phyloP scores from a whole-genome alignment of 208 protist species.

The Crithidia brevicula region DNA sequence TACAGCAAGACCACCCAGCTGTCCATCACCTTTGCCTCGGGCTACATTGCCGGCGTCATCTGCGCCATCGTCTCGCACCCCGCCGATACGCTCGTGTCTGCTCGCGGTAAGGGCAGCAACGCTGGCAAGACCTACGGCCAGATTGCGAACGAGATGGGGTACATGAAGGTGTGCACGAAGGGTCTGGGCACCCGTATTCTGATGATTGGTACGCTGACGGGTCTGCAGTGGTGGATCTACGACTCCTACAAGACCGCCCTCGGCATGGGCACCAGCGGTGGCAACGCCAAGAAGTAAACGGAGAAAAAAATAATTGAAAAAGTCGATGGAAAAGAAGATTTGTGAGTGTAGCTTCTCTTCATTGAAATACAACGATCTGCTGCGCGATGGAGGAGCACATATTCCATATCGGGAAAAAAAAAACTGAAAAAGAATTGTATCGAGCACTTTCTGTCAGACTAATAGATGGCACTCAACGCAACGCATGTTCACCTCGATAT shows the following conservation, averaged over 20 bases:
- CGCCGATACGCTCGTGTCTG: slow-evolving; percentile 94
- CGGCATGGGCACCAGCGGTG: slow-evolving; percentile 65
- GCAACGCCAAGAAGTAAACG: slow-evolving; percentile 30
- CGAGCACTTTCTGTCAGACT: too few relatives aligned
- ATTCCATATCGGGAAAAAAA: too few relatives aligned
- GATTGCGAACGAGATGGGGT: slow-evolving; percentile 88
- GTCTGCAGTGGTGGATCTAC: slow-evolving; percentile 97
- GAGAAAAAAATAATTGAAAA: slow-evolving; percentile 4
- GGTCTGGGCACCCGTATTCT: slow-evolving; percentile 95
- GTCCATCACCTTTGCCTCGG: slow-evolving; percentile 92
- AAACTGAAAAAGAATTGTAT: too few relatives aligned
- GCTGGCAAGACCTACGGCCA: slow-evolving; percentile 75
- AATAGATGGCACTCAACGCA: too few relatives aligned
- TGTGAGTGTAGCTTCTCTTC: too few relatives aligned
- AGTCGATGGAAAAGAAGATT: too few relatives aligned
- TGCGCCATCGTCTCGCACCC: slow-evolving; percentile 97
- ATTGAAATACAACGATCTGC: too few relatives aligned
- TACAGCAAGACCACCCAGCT: slow-evolving; percentile 92
- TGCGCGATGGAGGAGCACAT: too few relatives aligned
- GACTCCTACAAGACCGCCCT: slow-evolving; percentile 69
- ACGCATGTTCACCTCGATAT: too few relatives aligned
- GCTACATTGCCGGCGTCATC: slow-evolving; percentile 95
- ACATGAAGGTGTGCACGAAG: slow-evolving; percentile 83
- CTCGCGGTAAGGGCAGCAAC: slow-evolving; percentile 89
- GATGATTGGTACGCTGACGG: slow-evolving; percentile 98